Evolutionary conservation across 169 alveolate genomes (phyloP).

Genomic region (Plasmodium gaboni): DNA sequence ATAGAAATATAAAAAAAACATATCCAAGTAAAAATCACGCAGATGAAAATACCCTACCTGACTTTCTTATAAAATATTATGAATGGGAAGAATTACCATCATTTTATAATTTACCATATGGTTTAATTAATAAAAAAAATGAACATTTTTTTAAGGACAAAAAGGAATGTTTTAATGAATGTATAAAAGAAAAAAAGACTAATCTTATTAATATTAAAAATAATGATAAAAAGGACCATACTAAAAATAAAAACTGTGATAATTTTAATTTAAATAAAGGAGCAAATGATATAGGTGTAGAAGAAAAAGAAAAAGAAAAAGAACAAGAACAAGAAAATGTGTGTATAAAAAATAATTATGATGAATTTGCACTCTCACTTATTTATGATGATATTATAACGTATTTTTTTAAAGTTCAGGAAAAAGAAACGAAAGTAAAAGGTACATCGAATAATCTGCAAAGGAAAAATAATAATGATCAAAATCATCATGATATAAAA

Average conservation of each 20-base stretch:
- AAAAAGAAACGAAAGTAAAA: neutral
- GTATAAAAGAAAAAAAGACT: too few species aligned
- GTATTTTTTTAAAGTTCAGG: conserved; percentile 19
- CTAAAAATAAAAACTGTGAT: neutral
- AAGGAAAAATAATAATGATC: neutral
- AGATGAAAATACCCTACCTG: conserved; percentile 20
- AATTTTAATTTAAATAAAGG: neutral
- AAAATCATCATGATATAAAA: neutral
- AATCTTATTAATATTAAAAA: too few species aligned
- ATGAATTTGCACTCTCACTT: neutral
- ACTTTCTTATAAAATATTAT: conserved; percentile 44
- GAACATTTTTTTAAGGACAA: neutral
- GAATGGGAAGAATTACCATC: conserved; percentile 60
- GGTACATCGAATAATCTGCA: neutral
- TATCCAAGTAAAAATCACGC: conserved; percentile 6
- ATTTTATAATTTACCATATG: conserved; percentile 56
- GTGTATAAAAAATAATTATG: neutral
- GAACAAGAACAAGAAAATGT: neutral
- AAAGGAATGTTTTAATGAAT: neutral
- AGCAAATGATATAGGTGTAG: too few species aligned
- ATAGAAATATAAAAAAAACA: conserved; percentile 22
- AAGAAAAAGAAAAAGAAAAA: neutral
- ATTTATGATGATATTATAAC: conserved; percentile 49
- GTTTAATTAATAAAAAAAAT: conserved; percentile 64
- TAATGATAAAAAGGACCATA: neutral